Base-by-base conservation (phyloP, 192 early-diverging fungal species). In the Coemansia sp. region DNA sequence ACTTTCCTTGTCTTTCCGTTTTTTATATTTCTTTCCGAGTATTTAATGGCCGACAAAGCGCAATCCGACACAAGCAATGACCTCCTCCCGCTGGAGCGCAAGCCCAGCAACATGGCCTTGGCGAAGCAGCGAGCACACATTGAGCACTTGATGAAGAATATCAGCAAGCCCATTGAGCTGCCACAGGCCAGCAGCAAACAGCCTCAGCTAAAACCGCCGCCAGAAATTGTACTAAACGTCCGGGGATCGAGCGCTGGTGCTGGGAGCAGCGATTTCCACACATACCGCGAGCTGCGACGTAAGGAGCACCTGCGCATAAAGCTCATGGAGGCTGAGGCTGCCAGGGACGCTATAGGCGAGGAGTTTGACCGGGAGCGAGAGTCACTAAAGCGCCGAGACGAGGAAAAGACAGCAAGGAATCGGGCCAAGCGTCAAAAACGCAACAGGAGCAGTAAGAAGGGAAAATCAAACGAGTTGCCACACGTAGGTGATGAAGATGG, bases 191-290 rank as follows among this genome's bases (percentile, higher is more conserved):
- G 46, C 46, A 48, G 6, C 24, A 48, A 48, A 5, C 22, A 6
- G 24, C 5, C 46, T 5, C 24, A 27, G 21, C 7, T 82, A 22
- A 87, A 86, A 52, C 76, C 84, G 18, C 93, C 95, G 32, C 85
- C 85, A 41, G 91, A 95, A 42, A 88, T 95, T 72, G 92, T 95
- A 8, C 82, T 91, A 18, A 98, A 95, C 72, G 89, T 95, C 18
- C 86, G 67, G 67, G 91, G 95, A 24, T 97, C 94, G 12, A 93
- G 90, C 74, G 95, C 95, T 0, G 95, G 95, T 35, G 95, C 95
- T 4, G 92, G 94, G 14, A 93, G 90, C 82, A 93, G 93, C 34
- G 95, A 98, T 67, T 98, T 98, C 56, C 94, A 95, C 72, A 91
- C 94, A 1, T 98, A 98, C 60, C 74, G 93, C 66, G 88, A 91